Evolutionary conservation across 768 basidiomycete genomes (phyloP).

Genomic region (Trametes punicea): DNA sequence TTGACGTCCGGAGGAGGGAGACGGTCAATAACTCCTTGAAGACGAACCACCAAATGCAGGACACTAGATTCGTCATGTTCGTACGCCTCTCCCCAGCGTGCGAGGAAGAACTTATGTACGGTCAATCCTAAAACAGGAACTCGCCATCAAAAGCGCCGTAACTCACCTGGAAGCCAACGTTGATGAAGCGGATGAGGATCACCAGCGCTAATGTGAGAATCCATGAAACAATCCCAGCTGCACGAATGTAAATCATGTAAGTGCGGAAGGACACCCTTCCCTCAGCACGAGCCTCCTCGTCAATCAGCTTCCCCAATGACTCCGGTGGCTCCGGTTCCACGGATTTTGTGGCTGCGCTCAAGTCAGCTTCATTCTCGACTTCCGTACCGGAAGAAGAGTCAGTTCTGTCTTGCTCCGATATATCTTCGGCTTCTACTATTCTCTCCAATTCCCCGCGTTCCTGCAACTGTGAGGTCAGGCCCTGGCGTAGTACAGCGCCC

Average conservation of each 20-base stretch:
- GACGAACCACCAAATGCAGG: background rate
- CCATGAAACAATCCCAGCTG: conserved; percentile 58
- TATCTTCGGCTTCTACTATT: conserved; percentile 38
- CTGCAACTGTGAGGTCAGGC: conserved; percentile 46
- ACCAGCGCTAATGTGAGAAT: conserved; percentile 48
- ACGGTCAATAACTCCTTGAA: conserved; percentile 35
- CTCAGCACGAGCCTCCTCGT: conserved; percentile 63
- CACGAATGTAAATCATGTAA: conserved; percentile 60
- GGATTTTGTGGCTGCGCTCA: conserved; percentile 1
- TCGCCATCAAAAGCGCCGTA: background rate
- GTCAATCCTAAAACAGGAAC: background rate
- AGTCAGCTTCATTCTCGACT: conserved; percentile 37
- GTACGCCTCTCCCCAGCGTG: conserved; percentile 69
- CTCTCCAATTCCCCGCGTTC: conserved; percentile 41
- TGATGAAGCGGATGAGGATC: conserved; percentile 52
- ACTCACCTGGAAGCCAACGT: conserved; percentile 55
- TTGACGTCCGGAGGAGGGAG: conserved; percentile 58
- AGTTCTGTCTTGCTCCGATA: conserved; percentile 15
- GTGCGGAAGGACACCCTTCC: conserved; percentile 57
- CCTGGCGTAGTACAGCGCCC: conserved; percentile 49
- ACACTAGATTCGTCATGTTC: conserved; percentile 30
- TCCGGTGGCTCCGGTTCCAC: conserved; percentile 11
- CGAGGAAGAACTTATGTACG: conserved; percentile 54
- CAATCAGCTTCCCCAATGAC: conserved; percentile 51
- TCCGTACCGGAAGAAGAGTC: conserved; percentile 15